phyloP scores from a whole-genome alignment of 2,329 filamentous ascomycete genomes.

The Didymellaceae sp. region DNA sequence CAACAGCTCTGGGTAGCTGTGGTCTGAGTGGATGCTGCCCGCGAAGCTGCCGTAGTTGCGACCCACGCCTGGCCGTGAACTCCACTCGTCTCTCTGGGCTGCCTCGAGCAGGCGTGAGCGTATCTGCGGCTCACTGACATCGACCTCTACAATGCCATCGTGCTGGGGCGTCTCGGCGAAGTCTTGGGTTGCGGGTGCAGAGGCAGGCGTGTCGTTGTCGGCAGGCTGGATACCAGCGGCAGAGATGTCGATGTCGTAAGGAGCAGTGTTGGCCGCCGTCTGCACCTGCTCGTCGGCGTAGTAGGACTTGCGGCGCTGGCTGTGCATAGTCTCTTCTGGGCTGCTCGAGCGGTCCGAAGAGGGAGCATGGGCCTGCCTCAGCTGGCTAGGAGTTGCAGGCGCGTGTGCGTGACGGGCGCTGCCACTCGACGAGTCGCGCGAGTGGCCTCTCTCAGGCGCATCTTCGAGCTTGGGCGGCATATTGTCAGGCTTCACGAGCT shows the following conservation, averaged over 20 bases:
- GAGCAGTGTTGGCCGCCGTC: constrained; percentile 4
- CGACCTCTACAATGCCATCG: constrained; percentile 31
- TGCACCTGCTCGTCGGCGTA: constrained; percentile 28
- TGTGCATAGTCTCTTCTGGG: constrained; percentile 50
- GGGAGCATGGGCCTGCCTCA: constrained; percentile 53
- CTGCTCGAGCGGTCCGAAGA: constrained; percentile 50
- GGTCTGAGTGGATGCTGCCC: constrained; percentile 56
- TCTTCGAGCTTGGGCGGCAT: constrained; percentile 37
- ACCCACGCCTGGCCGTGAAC: constrained; percentile 63
- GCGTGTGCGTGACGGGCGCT: constrained; percentile 44
- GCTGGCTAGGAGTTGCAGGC: constrained; percentile 47
- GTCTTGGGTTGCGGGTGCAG: constrained; percentile 12
- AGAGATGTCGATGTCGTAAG: constrained; percentile 25
- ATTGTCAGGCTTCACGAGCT: background rate
- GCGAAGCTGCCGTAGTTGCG: constrained; percentile 60
- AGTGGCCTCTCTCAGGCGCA: constrained; percentile 32
- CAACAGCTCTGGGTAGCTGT: constrained; percentile 46
- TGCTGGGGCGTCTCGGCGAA: constrained; percentile 15
- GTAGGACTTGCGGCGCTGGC: constrained; percentile 23
- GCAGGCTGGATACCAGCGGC: constrained; percentile 37
- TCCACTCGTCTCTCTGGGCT: constrained; percentile 42
- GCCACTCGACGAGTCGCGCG: constrained; percentile 41
- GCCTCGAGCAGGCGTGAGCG: constrained; percentile 50
- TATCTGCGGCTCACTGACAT: constrained; percentile 42
- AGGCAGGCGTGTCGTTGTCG: constrained; percentile 23